Base-by-base conservation (phyloP, 345 rosid genomes). In the Citrus reticulata region DNA sequence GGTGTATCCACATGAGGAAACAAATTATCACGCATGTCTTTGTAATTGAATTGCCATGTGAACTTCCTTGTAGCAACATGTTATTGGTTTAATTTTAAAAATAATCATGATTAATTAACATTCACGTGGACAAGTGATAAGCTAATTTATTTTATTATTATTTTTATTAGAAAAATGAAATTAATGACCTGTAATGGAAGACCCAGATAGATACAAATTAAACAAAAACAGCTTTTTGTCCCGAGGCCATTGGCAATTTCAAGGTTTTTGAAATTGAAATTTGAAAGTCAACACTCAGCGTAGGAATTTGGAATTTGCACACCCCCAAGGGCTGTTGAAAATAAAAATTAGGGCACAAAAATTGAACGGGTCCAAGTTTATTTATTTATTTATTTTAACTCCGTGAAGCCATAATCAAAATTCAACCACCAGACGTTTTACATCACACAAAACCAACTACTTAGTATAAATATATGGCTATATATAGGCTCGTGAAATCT, bases 281-380 rank as follows among this genome's bases (percentile, higher is more conserved):
- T 73, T 81, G 78, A 81, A 77, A 77, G 81, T 73, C 78, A 72
- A 5, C 22, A 4, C 57, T 20, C 46, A 0, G 49, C 70, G 1
- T 30, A 14, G 35, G 78, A 64, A 32, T 46, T 54, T 51, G 10
- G 57, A 17, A 51, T 16, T 51, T 4, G 58, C 22, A 65, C 35
- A 29, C 22, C 62, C 32, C 42, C 37, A 2, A 5, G 30, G 13
- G 9, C 9, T 8, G 39, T 74, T 27, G 69, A 74, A 73, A 25
- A 17, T 27, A 25, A 17, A 27, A 7, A 24, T 61, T 11, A 39
- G 32, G 25, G 39, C 70, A 20, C 17, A 61, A 5, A 35, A 11
- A 9, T 68, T 40, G 46, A 60, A 77, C 34, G 58, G 30, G 22
- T 66, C 59, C 62, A 7, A 34, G 22, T 9, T 59, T 67, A 2